Evolutionary conservation across 345 rosid species (phyloP), one percentile per base, ranked within the genome.

Genomic region (Geranium rotundifolium): DNA sequence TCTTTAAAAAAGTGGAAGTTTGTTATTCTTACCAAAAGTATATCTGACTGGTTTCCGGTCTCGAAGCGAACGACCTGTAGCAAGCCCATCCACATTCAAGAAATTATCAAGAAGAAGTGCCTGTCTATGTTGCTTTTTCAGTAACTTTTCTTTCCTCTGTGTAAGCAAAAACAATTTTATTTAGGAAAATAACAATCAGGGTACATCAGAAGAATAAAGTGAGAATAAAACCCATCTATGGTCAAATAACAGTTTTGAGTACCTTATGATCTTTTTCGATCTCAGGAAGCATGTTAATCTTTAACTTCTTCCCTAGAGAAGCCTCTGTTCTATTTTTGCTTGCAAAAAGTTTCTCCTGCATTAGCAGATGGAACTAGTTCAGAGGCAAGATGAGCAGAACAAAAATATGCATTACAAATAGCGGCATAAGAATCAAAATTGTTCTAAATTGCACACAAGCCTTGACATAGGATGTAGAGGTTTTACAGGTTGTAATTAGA

Each of bases 211-310:
- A 9, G 41, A 27, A 15, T 17, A 56, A 49, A 63, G 37, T 41
- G 70, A 61, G 27, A 16, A 23, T 37, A 70, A 66, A 65, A 58
- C 17, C 62, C 18, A 20, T 2, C 17, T 16, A 9, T 46, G 13
- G 52, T 46, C 14, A 9, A 12, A 10, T 14, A 46, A 46, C 52
- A 46, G 16, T 46, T 64, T 63, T 5, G 13, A 20, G 67, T 79
- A 95, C 99, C 99, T 90, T 95, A 72, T 95, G 91, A 76, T 85
- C 95, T 76, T 76, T 93, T 72, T 86, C 99, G 61, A 93, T 93
- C 73, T 93, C 99, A 29, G 96, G 91, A 75, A 95, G 97, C 95
- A 85, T 84, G 74, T 88, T 91, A 73, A 67, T 90, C 79, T 81
- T 77, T 72, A 95, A 72, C 80, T 87, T 95, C 82, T 88, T 95